phyloP scores from a whole-genome alignment of 805 yeast genomes.

The Pichia kluyveri region DNA sequence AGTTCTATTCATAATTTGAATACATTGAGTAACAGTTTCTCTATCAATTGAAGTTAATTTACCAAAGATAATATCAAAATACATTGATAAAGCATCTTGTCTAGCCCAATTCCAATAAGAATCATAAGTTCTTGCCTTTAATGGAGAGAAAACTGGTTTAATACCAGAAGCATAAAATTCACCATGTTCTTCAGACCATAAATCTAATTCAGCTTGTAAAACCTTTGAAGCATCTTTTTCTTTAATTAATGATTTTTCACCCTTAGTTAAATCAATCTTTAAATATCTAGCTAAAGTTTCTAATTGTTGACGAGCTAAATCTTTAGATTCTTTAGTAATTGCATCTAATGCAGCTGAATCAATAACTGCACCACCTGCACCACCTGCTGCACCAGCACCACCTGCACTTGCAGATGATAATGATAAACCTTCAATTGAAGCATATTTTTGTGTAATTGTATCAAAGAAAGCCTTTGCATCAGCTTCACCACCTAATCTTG shows the following conservation, averaged over 20 bases:
- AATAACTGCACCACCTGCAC: conserved; percentile 77
- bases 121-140: conserved; percentile 93
- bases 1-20: conserved; percentile 95
- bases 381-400: conserved; percentile 41
- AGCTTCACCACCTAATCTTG: conserved; percentile 74
- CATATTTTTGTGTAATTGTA: conserved; percentile 73
- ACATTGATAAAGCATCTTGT: conserved; percentile 90
- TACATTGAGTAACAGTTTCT: conserved; percentile 93
- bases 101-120: conserved; percentile 99
- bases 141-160: conserved; percentile 78
- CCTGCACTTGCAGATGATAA: conserved; percentile 48
- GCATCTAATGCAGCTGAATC: conserved; percentile 94
- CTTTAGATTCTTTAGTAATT: conserved; percentile 59
- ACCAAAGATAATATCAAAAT: conserved; percentile 94
- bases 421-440: conserved; percentile 70
- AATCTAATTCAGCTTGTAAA: conserved; percentile 84
- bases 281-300: conserved; percentile 93
- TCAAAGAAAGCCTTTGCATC: conserved; percentile 92
- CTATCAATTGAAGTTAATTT: conserved; percentile 84
- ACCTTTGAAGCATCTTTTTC: conserved; percentile 80
- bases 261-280: conserved; percentile 84
- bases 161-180: conserved; percentile 91
- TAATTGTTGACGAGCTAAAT: conserved; percentile 69
- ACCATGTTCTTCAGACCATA: conserved; percentile 85
- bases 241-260: conserved; percentile 74